Evolutionary conservation across 805 yeast genomes (phyloP).

Genomic region (Candida khao-thaluensis): DNA sequence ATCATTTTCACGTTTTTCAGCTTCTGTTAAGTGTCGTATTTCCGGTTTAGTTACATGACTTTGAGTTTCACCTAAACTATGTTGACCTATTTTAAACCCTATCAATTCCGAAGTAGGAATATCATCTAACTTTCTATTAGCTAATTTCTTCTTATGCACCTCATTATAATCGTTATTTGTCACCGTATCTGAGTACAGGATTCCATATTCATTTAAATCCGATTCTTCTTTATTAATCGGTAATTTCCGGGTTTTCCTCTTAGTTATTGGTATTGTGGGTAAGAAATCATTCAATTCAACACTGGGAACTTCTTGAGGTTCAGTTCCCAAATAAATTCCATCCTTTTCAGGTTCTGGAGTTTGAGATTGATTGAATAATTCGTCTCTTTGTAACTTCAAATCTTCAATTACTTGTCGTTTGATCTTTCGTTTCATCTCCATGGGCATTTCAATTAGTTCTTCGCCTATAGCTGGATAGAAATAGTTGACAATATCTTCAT

Average conservation of each 20-base stretch:
- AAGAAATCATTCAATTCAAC: slow-evolving; percentile 25
- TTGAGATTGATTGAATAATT: slow-evolving; percentile 13
- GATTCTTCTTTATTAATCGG: slow-evolving; percentile 30
- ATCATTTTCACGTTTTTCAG: slow-evolving; percentile 27
- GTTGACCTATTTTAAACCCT: slow-evolving; percentile 38
- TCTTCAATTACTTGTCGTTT: slow-evolving; percentile 34
- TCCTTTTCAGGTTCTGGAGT: slow-evolving; percentile 19
- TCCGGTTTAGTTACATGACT: background rate
- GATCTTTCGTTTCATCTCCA: slow-evolving; percentile 35
- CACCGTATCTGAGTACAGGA: slow-evolving; percentile 29
- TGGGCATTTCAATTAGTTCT: slow-evolving; percentile 23
- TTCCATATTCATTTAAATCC: slow-evolving; percentile 40
- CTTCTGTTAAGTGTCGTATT: slow-evolving; percentile 22
- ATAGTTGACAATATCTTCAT: slow-evolving; percentile 39
- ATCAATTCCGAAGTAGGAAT: slow-evolving; percentile 29
- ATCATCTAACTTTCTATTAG: slow-evolving; percentile 20
- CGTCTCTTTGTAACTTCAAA: slow-evolving; percentile 19
- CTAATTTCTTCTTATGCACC: slow-evolving; percentile 18
- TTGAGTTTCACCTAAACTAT: slow-evolving; percentile 11
- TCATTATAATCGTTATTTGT: slow-evolving; percentile 28
- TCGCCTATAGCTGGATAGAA: slow-evolving; percentile 42
- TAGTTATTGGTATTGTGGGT: slow-evolving; percentile 16
- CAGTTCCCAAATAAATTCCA: slow-evolving; percentile 39
- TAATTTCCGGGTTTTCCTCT: slow-evolving; percentile 27
- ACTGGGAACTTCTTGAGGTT: slow-evolving; percentile 7